Evolutionary conservation across 257 asterid species (phyloP).

Genomic region (Echium plantagineum): DNA sequence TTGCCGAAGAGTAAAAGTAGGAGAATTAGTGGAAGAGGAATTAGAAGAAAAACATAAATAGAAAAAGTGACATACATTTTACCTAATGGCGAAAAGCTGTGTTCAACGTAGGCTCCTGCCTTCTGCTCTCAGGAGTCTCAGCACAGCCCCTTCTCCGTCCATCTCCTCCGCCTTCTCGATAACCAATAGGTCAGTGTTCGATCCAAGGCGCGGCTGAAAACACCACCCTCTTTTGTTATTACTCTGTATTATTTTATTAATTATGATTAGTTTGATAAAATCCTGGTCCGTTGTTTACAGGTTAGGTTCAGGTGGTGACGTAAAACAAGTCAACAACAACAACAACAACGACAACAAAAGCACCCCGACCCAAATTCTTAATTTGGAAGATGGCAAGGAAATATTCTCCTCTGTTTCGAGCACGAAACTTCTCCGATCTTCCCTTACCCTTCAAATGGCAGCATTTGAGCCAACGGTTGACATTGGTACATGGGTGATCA

Average conservation of each 20-base stretch:
- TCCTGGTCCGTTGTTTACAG: no score
- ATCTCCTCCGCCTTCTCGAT: background rate
- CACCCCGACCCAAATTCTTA: conserved; percentile 3
- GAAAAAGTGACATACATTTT: background rate
- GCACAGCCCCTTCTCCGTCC: background rate
- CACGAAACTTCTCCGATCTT: conserved; percentile 30
- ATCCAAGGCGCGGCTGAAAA: background rate
- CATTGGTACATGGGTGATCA: conserved; percentile 37
- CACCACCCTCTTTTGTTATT: no score
- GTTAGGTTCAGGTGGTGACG: no score
- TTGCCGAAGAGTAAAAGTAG: background rate
- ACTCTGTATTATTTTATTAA: no score
- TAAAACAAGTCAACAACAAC: background rate
- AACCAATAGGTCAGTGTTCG: background rate
- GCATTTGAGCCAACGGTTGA: conserved; percentile 40
- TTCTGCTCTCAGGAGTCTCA: background rate
- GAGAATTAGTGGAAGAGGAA: background rate
- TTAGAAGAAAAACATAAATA: no score
- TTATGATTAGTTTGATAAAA: no score
- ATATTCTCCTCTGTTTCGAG: conserved; percentile 38
- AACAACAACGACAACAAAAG: no score
- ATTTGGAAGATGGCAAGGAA: conserved; percentile 25
- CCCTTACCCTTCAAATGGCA: conserved; percentile 29
- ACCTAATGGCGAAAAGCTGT: background rate
- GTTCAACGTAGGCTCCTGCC: background rate